Evolutionary conservation across 306 rosid genomes (phyloP).

Genomic region (Sesbania bispinosa): DNA sequence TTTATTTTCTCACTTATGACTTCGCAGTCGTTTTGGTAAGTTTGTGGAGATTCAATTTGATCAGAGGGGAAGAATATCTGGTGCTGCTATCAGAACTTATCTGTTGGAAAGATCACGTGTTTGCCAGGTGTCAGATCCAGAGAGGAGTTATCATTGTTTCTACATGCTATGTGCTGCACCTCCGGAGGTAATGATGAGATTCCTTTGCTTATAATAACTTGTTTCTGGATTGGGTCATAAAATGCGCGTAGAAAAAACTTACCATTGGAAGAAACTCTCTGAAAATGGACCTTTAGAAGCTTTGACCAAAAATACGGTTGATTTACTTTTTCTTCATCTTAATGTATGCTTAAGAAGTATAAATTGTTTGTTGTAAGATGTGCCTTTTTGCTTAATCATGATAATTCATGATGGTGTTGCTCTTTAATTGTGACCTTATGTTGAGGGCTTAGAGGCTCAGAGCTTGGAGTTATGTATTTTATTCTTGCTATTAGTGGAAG

Average conservation of each 20-base stretch:
- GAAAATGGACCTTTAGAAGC: not conserved
- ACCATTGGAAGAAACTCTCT: not conserved
- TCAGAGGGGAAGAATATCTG: conserved; percentile 86
- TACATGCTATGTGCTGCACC: conserved; percentile 99
- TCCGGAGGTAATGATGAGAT: conserved; percentile 67
- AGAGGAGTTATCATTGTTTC: conserved; percentile 99
- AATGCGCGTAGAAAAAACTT: conserved; percentile 16
- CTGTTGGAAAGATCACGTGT: conserved; percentile 99
- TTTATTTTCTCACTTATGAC: conserved; percentile 17
- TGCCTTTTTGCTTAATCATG: conserved; percentile 4
- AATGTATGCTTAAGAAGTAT: not conserved
- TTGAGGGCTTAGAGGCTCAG: not conserved
- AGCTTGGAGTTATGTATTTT: not conserved
- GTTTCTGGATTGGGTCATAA: conserved; percentile 19
- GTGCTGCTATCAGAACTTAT: conserved; percentile 99
- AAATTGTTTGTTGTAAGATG: conserved; percentile 5
- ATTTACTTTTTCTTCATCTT: conserved; percentile 6
- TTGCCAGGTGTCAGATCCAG: conserved; percentile 97
- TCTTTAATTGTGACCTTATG: not conserved
- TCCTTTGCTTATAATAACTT: conserved; percentile 15
- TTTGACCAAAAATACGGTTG: not conserved
- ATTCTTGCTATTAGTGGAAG: not conserved
- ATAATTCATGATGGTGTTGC: not conserved
- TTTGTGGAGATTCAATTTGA: conserved; percentile 99
- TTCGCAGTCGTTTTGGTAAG: conserved; percentile 96